Evolutionary conservation across 2,329 filamentous ascomycete species (phyloP).

Genomic region (Colletotrichum orbiculare): DNA sequence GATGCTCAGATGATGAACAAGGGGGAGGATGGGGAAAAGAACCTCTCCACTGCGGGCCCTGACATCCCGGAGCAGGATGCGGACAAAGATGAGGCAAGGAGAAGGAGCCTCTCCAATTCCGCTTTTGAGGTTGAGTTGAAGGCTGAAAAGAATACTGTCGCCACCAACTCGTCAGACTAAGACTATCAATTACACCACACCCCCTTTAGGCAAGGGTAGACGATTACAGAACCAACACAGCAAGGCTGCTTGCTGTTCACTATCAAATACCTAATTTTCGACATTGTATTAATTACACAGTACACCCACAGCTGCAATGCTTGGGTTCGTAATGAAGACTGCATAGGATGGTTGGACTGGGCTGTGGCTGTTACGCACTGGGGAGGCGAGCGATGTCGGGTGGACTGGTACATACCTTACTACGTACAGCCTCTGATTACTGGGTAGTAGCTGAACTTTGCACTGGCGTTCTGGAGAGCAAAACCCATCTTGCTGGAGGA

Average conservation of each 20-base stretch:
- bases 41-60: no score
- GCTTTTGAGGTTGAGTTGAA: no score
- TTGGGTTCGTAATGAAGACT: slow-evolving; percentile 25
- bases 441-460: neutral
- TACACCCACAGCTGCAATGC: slow-evolving; percentile 4
- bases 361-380: neutral
- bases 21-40: no score
- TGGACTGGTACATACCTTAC: slow-evolving; percentile 10
- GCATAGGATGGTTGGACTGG: neutral
- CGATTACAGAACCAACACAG: neutral
- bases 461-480: slow-evolving; percentile 34
- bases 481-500: slow-evolving; percentile 11
- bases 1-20: neutral
- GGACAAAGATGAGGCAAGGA: no score
- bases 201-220: no score
- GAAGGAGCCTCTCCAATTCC: no score
- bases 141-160: no score
- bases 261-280: slow-evolving; percentile 25
- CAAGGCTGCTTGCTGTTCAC: neutral
- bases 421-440: neutral
- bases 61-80: no score
- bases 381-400: neutral
- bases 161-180: neutral
- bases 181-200: no score
- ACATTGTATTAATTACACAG: slow-evolving; percentile 33